phyloP scores from a whole-genome alignment of 2,329 filamentous ascomycete genomes.

The Scytalidium sp. region DNA sequence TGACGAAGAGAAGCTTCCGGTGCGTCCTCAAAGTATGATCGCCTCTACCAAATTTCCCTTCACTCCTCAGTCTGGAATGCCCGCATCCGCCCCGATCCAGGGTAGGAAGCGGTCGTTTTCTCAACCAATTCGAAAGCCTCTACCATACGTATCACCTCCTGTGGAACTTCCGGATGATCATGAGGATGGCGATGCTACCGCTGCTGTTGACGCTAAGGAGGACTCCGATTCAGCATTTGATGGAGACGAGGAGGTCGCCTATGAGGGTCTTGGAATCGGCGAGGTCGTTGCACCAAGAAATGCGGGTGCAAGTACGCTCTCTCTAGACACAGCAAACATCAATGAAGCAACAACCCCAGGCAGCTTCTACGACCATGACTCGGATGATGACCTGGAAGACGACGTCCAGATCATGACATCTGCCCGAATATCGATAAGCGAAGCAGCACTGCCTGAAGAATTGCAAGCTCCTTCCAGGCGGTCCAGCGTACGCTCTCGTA shows the following conservation, averaged over 20 bases:
- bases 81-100: constrained; percentile 6
- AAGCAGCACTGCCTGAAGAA: constrained; percentile 21
- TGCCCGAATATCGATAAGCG: constrained; percentile 27
- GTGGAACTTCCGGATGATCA: constrained; percentile 10
- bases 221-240: neutral
- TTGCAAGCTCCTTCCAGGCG: constrained; percentile 14
- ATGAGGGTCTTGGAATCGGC: neutral
- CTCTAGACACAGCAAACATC: neutral
- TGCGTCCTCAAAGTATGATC: constrained; percentile 39
- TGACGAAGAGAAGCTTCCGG: constrained; percentile 31
- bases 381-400: constrained; percentile 24
- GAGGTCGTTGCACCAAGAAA: neutral
- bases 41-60: neutral
- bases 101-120: constrained; percentile 27
- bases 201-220: neutral
- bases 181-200: neutral
- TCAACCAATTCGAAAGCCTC: constrained; percentile 18
- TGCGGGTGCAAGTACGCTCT: constrained; percentile 14
- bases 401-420: constrained; percentile 32
- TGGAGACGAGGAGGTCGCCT: neutral
- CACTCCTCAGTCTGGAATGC: constrained; percentile 8
- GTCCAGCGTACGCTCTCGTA: constrained; percentile 24
- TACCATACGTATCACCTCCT: constrained; percentile 14
- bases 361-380: constrained; percentile 6
- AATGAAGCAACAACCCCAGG: neutral